Evolutionary conservation across 805 yeast species (phyloP).

Genomic region (Nakazawaea sp.): DNA sequence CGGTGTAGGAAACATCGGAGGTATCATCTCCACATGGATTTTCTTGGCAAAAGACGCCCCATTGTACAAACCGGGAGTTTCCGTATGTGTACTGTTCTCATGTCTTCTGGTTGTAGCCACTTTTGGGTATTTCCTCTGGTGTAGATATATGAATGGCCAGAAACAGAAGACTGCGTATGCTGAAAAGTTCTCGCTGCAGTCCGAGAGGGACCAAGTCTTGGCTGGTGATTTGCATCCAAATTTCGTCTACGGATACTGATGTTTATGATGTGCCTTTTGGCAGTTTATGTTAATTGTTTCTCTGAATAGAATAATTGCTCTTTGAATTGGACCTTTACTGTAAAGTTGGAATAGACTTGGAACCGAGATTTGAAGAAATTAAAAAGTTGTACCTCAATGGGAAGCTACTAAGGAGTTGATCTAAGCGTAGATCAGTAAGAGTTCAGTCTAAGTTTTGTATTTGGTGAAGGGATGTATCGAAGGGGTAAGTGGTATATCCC

Average conservation of each 20-base stretch:
- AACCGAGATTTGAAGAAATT: too few species aligned
- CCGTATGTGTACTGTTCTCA: constrained; percentile 34
- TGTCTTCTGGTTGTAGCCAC: constrained; percentile 32
- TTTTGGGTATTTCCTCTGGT: constrained; percentile 26
- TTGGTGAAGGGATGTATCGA: too few species aligned
- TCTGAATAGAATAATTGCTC: too few species aligned
- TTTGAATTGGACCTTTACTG: too few species aligned
- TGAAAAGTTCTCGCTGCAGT: constrained; percentile 21
- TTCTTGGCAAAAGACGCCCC: constrained; percentile 47
- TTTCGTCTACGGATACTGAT: constrained; percentile 28
- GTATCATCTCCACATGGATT: constrained; percentile 48
- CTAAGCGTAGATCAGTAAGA: too few species aligned
- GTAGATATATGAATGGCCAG: constrained; percentile 21
- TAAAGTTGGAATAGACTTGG: too few species aligned
- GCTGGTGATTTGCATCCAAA: constrained; percentile 34
- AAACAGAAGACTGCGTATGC: constrained; percentile 12
- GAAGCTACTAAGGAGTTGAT: too few species aligned
- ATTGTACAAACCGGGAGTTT: constrained; percentile 39
- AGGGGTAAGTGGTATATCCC: too few species aligned
- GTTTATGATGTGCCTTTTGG: too few species aligned
- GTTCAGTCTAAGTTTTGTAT: too few species aligned
- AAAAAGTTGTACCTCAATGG: too few species aligned
- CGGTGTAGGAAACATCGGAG: constrained; percentile 61
- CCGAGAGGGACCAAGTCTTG: constrained; percentile 23
- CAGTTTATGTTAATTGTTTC: too few species aligned